Percentiles rank a stretch among this genome's conserved stretches.
Conservation (phyloP, 2,329 filamentous ascomycete genomes). For the Dactylonectria macrodidyma region DNA sequence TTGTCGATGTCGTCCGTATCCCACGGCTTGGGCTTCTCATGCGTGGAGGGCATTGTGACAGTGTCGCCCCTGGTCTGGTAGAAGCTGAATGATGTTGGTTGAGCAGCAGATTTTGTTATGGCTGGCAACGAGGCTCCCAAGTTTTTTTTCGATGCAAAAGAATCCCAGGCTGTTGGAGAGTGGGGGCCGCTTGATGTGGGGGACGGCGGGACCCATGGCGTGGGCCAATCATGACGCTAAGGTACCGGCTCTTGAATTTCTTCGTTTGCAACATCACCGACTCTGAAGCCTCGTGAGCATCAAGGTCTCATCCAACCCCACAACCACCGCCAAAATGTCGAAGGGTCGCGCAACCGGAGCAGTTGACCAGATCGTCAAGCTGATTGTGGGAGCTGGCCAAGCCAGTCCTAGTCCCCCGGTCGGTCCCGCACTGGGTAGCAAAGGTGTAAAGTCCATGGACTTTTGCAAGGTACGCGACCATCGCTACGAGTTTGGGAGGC, state of each 20-base stretch:
- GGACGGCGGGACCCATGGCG: conserved; percentile 27
- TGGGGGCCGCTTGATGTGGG: conserved; percentile 40
- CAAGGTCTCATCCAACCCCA: conserved; percentile 24
- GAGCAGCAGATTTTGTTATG: conserved; percentile 23
- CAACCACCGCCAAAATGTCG: conserved; percentile 62
- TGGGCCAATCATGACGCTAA: conserved; percentile 43
- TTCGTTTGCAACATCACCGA: conserved; percentile 40
- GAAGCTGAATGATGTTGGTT: conserved; percentile 11
- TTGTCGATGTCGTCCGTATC: conserved; percentile 98
- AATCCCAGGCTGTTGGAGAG: conserved; percentile 24
- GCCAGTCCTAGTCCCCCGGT: conserved; percentile 96
- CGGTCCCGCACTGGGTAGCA: conserved; percentile 94
- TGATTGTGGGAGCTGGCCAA: conserved; percentile 97
- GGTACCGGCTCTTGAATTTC: conserved; percentile 45
- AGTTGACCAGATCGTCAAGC: conserved; percentile 87
- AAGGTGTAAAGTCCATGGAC: conserved; percentile 99
- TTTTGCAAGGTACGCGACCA: conserved; percentile 87
- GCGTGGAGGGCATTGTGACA: conserved; percentile 82
- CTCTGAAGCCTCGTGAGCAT: conserved; percentile 23
- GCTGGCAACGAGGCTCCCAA: conserved; percentile 33
- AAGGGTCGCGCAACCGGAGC: conserved; percentile 60
- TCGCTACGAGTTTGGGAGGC: not conserved
- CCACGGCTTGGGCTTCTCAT: conserved; percentile 94
- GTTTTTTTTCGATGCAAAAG: conserved; percentile 45
- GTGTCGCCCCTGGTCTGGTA: conserved; percentile 7